A percentile compares a stretch with the other conserved stretches of the same genome.
phyloP scores from a whole-genome alignment of 495 filamentous ascomycete species.

The Podospora comata region DNA sequence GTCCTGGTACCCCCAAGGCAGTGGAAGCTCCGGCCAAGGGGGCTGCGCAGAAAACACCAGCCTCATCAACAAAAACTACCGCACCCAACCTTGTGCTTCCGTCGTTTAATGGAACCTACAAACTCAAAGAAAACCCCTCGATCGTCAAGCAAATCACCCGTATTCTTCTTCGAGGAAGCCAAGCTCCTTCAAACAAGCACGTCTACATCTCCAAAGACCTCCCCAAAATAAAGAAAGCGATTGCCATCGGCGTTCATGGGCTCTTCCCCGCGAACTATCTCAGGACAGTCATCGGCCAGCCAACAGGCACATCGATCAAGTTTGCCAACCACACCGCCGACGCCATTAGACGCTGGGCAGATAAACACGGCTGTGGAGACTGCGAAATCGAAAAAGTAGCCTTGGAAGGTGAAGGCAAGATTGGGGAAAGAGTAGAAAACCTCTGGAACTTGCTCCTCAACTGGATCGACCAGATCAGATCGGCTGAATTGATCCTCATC shows the following conservation, averaged over 20 bases:
- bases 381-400: constrained; percentile 85
- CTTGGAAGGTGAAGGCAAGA: constrained; percentile 96
- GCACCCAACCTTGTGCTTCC: constrained; percentile 66
- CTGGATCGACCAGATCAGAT: constrained; percentile 86
- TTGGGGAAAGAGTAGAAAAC: constrained; percentile 81
- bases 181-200: constrained; percentile 58
- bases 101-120: constrained; percentile 65
- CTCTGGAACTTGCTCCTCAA: constrained; percentile 93
- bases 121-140: constrained; percentile 62
- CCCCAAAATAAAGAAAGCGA: constrained; percentile 71
- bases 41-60: constrained; percentile 31
- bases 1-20: constrained; percentile 36
- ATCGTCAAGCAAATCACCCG: constrained; percentile 67
- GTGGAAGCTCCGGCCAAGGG: constrained; percentile 29
- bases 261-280: constrained; percentile 85
- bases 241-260: constrained; percentile 93
- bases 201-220: constrained; percentile 67
- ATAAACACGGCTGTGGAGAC: constrained; percentile 59
- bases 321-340: constrained; percentile 87
- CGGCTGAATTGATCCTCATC: constrained; percentile 83
- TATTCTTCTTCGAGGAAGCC: constrained; percentile 59
- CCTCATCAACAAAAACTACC: constrained; percentile 32
- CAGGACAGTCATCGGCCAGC: constrained; percentile 84
- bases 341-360: constrained; percentile 77
- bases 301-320: constrained; percentile 88